Evolutionary conservation across 2,329 filamentous ascomycete species (phyloP).

Genomic region (Neocatenulostroma microsporum): DNA sequence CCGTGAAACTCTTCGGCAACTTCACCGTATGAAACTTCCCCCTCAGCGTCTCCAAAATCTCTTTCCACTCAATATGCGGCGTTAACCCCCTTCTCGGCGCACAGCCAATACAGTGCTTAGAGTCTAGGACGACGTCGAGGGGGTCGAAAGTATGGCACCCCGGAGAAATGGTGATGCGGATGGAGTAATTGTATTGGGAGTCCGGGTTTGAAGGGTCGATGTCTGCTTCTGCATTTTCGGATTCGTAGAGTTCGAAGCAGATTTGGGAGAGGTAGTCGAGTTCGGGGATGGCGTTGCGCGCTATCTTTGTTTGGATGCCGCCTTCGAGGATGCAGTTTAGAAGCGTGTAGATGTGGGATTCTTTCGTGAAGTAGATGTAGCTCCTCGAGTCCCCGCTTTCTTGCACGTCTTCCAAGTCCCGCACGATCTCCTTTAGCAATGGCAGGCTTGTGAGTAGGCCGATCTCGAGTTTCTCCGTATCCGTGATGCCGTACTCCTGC

Average conservation of each 20-base stretch:
- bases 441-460: constrained; percentile 89
- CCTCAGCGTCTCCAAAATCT: constrained; percentile 89
- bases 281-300: constrained; percentile 88
- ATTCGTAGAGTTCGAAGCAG: constrained; percentile 96
- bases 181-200: constrained; percentile 63
- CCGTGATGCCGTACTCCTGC: constrained; percentile 94
- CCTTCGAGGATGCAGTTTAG: constrained; percentile 97
- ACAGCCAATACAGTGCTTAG: constrained; percentile 91
- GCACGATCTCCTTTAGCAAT: constrained; percentile 90
- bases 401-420: constrained; percentile 94
- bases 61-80: constrained; percentile 87
- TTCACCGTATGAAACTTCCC: constrained; percentile 81
- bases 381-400: constrained; percentile 88
- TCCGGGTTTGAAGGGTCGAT: constrained; percentile 46
- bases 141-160: constrained; percentile 96
- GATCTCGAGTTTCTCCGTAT: constrained; percentile 97
- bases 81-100: constrained; percentile 85
- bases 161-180: constrained; percentile 90
- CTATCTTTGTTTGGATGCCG: constrained; percentile 93
- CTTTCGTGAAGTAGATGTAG: constrained; percentile 99
- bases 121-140: constrained; percentile 91
- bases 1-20: constrained; percentile 44
- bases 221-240: constrained; percentile 60
- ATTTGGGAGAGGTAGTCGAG: constrained; percentile 97
- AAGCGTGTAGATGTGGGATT: constrained; percentile 96